Conservation (phyloP, 345 rosid species). For the Syzygium jambos region DNA sequence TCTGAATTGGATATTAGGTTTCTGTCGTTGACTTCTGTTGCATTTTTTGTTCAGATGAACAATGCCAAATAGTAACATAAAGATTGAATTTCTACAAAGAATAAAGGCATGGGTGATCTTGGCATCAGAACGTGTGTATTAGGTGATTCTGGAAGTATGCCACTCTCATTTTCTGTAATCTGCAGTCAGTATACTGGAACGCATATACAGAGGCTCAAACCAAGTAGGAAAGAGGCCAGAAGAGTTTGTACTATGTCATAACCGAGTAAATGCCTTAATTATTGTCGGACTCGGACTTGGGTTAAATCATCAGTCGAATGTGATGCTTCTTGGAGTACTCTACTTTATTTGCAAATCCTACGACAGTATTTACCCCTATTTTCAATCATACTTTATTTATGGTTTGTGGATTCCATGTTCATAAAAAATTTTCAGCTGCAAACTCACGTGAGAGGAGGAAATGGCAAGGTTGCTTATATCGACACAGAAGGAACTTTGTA, state of each 20-base stretch:
- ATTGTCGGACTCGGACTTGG: too few species aligned
- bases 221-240: too few species aligned
- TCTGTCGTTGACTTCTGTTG: not conserved
- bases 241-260: too few species aligned
- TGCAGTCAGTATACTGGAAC: too few species aligned
- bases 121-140: not conserved
- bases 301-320: too few species aligned
- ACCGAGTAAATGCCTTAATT: too few species aligned
- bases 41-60: not conserved
- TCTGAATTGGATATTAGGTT: not conserved
- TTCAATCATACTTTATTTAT: not conserved
- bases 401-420: not conserved
- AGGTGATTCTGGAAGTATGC: not conserved
- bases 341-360: not conserved
- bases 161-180: too few species aligned
- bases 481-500: rapidly evolving
- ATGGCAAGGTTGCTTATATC: not conserved
- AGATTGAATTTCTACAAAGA: not conserved
- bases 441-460: not conserved
- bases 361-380: not conserved
- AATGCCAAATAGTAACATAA: not conserved
- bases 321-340: not conserved
- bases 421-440: not conserved
- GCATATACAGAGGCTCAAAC: too few species aligned
- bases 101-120: not conserved